These are phyloP conservation scores for Rusavskia elegans DNA, from an alignment of 495 filamentous ascomycete genomes.

Conservation along the genomic window DNA sequence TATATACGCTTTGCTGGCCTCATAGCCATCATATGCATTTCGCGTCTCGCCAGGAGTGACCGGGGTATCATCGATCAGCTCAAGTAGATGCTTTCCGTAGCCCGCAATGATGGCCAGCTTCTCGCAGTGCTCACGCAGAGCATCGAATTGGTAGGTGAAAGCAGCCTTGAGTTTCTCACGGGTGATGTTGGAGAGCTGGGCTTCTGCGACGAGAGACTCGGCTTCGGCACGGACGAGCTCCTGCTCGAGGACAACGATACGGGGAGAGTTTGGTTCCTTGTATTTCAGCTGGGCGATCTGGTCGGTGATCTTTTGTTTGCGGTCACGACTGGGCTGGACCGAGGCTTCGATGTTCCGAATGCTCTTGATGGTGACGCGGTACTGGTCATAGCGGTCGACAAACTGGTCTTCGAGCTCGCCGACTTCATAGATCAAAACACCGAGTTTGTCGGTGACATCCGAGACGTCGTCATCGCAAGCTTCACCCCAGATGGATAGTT, in stretches of 20 bases:
- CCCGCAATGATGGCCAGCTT: slow-evolving; percentile 96
- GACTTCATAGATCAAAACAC: slow-evolving; percentile 94
- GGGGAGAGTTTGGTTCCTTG: slow-evolving; percentile 95
- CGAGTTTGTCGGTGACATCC: slow-evolving; percentile 96
- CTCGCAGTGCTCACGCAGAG: slow-evolving; percentile 92
- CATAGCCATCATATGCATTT: slow-evolving; percentile 92
- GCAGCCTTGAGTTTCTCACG: slow-evolving; percentile 98
- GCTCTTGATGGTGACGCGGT: slow-evolving; percentile 97
- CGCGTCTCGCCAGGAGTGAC: slow-evolving; percentile 96
- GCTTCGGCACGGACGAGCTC: slow-evolving; percentile 97
- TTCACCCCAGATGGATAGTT: slow-evolving; percentile 97
- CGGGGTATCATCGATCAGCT: slow-evolving; percentile 88
- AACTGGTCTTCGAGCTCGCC: slow-evolving; percentile 96
- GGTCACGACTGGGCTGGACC: slow-evolving; percentile 92
- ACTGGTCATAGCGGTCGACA: slow-evolving; percentile 97
- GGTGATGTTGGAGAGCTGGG: slow-evolving; percentile 96
- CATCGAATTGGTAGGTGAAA: slow-evolving; percentile 97
- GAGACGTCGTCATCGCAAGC: slow-evolving; percentile 94
- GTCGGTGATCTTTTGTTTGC: slow-evolving; percentile 98
- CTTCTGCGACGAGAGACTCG: slow-evolving; percentile 94
- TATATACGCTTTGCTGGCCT: slow-evolving; percentile 73
- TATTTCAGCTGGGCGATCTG: slow-evolving; percentile 98
- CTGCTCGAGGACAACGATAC: slow-evolving; percentile 94
- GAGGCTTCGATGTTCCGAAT: slow-evolving; percentile 97
- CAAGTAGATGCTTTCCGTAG: slow-evolving; percentile 90